Evolutionary conservation across 2,329 filamentous ascomycete species (phyloP).

Genomic region (Epichloe gansuensis): DNA sequence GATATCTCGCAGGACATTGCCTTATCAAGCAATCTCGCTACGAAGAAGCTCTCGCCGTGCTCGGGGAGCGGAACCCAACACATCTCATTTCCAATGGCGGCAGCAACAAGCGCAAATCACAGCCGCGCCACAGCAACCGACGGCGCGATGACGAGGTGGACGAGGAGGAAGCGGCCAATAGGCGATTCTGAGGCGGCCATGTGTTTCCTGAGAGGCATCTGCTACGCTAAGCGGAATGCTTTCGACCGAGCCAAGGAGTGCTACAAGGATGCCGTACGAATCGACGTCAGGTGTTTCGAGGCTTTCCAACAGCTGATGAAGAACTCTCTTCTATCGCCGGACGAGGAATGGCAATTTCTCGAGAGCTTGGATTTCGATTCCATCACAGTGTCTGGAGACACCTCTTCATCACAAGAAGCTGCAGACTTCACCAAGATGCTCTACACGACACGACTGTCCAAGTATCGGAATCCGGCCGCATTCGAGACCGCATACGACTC

Average conservation of each 20-base stretch:
- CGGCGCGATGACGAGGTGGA: slow-evolving; percentile 26
- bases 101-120: slow-evolving; percentile 27
- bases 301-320: slow-evolving; percentile 97
- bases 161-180: slow-evolving; percentile 58
- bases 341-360: slow-evolving; percentile 82
- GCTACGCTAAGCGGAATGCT: slow-evolving; percentile 93
- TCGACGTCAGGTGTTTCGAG: slow-evolving; percentile 97
- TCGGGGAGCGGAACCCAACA: slow-evolving; percentile 88
- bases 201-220: slow-evolving; percentile 89
- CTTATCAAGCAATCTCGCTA: slow-evolving; percentile 84
- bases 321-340: slow-evolving; percentile 80
- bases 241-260: slow-evolving; percentile 96
- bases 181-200: slow-evolving; percentile 91
- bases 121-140: slow-evolving; percentile 21
- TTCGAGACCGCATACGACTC: slow-evolving; percentile 82
- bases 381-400: slow-evolving; percentile 53
- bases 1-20: slow-evolving; percentile 88
- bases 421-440: slow-evolving; percentile 92
- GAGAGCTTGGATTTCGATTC: slow-evolving; percentile 84
- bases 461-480: slow-evolving; percentile 77
- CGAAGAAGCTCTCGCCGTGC: slow-evolving; percentile 73
- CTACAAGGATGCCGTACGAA: slow-evolving; percentile 93
- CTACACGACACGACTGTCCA: slow-evolving; percentile 89
- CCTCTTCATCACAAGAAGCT: slow-evolving; percentile 66
- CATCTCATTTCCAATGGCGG: slow-evolving; percentile 59